Base-by-base conservation (phyloP, 129 eudicot species). In the Helianthus tuberosus region DNA sequence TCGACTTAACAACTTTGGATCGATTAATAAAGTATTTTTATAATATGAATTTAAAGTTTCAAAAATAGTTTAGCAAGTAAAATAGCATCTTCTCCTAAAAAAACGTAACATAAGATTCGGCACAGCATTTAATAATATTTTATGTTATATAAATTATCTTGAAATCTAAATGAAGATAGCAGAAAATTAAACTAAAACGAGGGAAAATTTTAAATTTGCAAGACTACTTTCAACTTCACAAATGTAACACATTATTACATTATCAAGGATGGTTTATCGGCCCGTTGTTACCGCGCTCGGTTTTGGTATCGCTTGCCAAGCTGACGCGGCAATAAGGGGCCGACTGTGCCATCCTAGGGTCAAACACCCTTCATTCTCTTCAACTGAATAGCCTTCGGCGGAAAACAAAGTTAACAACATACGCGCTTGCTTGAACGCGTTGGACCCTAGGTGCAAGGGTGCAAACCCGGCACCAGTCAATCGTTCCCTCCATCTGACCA, bases 321-420 rank as follows among this genome's bases (percentile, higher is more conserved):
- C 96, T 41, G 98, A 92, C 12, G 98, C 92, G 3, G 94, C 88
- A 77, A 92, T 75, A 64, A 92, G 86, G 16, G 96, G 88, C 72
- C 96, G 84, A 51, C 82, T 85, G 71, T 89, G 96, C 98, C 98
- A 89, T 52, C 98, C 94, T 1, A 92, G 75, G 10, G 88, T 92
- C 79, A 92, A 73, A 48, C 96, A 87, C 8, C 98, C 98, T 58
- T 87, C 92, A 11, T 80, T 87, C 64, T 92, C 98, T 59, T 92
- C 91, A 23, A 92, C 94, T 4, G 76, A 70, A 57, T 87, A 92
- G 43, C 96, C 98, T 62, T 89, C 91, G 5, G 89, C 90, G 0
- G 97, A 90, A 70, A 82, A 89, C 73, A 92, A 25, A 0, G 96
- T 88, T 76, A 92, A 69, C 57, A 92, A 72, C 94, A 85, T 89